Evolutionary conservation across 345 rosid genomes (phyloP), one percentile per base, ranked within the genome.

Genomic region (Ceriops decandra): DNA sequence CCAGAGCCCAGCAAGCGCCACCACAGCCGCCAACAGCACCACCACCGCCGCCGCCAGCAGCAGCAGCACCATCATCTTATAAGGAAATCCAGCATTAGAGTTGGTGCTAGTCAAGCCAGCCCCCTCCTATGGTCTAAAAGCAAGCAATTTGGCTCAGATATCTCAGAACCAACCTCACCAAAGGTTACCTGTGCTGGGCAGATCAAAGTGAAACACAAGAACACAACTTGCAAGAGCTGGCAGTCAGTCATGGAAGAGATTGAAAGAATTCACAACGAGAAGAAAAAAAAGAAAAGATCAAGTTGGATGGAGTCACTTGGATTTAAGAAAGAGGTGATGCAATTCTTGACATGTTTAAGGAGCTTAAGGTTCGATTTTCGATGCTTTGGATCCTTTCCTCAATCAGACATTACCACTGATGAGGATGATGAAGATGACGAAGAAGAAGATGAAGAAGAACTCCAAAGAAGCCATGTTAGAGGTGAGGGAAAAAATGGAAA

Each of bases 151-250:
- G 88, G 83, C 0, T 70, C 81, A 1, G 90, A 70, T 73, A 82
- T 71, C 22, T 67, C 83, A 10, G 97, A 93, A 57, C 98, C 98
- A 0, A 90, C 91, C 9, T 93, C 98, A 7, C 97, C 98, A 0
- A 85, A 89, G 72, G 96, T 93, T 28, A 93, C 93, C 1, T 93
- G 98, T 46, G 92, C 91, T 4, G 98, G 98, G 33, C 93, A 93
- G 87, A 89, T 93, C 85, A 93, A 87, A 82, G 91, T 90, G n/a
- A 75, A 86, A 69, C 87, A 86, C 20, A 85, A 86, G 64, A 73
- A 80, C 7, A 71, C 79, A 33, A 47, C 89, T 36, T 79, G 90
- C 74, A 90, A 84, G 86, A 90, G 79, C 64, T 90, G 89, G 96
- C 90, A 88, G 77, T 82, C 91, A 0, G 85, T 90, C 1, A 88